Evolutionary conservation across 805 yeast species (phyloP), one percentile per base, ranked within the genome.

Genomic region (Cyberlindnera mrakii): DNA sequence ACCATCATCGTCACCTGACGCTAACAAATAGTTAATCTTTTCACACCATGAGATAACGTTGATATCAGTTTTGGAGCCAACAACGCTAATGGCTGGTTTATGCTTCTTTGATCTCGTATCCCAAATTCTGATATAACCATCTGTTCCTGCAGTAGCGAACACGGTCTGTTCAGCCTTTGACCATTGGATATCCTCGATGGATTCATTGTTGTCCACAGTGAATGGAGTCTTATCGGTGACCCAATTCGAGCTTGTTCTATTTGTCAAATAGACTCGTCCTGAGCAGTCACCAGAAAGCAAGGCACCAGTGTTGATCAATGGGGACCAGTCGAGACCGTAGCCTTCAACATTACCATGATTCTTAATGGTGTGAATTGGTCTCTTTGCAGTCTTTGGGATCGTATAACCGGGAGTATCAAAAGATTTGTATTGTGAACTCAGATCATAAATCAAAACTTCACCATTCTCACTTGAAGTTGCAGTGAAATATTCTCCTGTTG

Each of bases 131-230:
- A 91, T 78, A 59, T 77, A 78, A 7, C 98, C 98, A 60, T 93
- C 99, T 45, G 85, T 75, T 14, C 96, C 97, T 35, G 85, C 91
- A 18, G 95, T 78, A n/a, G 97, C 96, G 62, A 93, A 93, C 27
- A 93, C 99, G 0, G 97, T 88, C 49, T 75, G 76, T 62, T 93
- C 98, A 5, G 90, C 78, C 42, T 83, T 84, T 11, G 96, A 86
- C 97, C 98, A 93, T 65, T 93, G 98, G 45, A 93, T 78, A 60
- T 93, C 99, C 67, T 93, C 99, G 46, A 93, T 83, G n/a, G 93
- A 85, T 33, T 85, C 70, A 43, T 80, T 75, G 48, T 83, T 81
- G 45, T 68, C 72, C 36, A 65, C 74, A 13, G 66, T 57, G 64
- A 79, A 93, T 29, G 97, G 86, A 10, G 81, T 77, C 55, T 80